These are phyloP conservation scores for Tylopilus sp. DNA, from an alignment of 768 basidiomycete genomes.

Conservation along the genomic window DNA sequence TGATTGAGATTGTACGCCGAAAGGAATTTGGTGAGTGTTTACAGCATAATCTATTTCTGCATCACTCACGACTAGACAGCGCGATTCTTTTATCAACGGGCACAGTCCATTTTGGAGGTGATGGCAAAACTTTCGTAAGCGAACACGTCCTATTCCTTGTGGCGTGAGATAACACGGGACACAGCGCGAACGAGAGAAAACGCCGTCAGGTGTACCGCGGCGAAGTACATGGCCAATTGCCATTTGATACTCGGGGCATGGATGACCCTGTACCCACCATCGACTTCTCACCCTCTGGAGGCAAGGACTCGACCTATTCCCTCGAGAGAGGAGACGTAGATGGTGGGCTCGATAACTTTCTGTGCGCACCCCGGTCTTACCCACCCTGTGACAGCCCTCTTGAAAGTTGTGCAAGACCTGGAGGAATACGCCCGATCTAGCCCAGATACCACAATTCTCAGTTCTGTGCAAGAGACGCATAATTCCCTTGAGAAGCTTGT, in stretches of 20 bases:
- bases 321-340: constrained; percentile 70
- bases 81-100: constrained; percentile 76
- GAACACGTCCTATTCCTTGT: background rate
- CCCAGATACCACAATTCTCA: constrained; percentile 44
- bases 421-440: constrained; percentile 51
- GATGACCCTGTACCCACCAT: constrained; percentile 75
- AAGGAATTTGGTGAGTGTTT: constrained; percentile 76
- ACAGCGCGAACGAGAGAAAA: constrained; percentile 72
- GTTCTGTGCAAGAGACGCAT: constrained; percentile 62
- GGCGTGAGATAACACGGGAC: constrained; percentile 6
- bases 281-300: constrained; percentile 74
- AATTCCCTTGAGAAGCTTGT: constrained; percentile 64
- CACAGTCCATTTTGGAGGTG: constrained; percentile 76
- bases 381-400: constrained; percentile 42
- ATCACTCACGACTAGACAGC: constrained; percentile 38
- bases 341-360: constrained; percentile 48
- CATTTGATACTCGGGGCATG: constrained; percentile 81
- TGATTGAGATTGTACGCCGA: constrained; percentile 86
- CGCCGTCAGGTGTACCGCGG: constrained; percentile 82
- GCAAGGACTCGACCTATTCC: constrained; percentile 57
- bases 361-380: constrained; percentile 5
- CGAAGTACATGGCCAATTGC: constrained; percentile 82
- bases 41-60: background rate
- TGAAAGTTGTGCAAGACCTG: constrained; percentile 62
- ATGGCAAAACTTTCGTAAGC: constrained; percentile 86